phyloP scores from a whole-genome alignment of 768 basidiomycete genomes.

The Agaricus blazei region DNA sequence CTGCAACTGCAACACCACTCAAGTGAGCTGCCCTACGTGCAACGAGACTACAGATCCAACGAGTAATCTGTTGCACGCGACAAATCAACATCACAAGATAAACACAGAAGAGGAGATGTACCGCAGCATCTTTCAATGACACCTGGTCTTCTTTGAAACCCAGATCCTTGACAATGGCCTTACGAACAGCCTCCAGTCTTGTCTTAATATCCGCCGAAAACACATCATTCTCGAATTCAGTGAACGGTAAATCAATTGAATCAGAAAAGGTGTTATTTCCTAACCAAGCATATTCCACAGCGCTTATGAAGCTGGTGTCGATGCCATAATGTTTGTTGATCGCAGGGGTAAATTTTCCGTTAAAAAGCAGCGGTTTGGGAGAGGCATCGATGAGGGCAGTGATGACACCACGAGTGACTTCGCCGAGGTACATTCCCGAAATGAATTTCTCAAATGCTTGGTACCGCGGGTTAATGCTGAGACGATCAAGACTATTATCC shows the following conservation, averaged over 20 bases:
- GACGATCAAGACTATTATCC: conserved; percentile 89
- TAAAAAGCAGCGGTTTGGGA: conserved; percentile 71
- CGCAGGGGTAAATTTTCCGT: conserved; percentile 62
- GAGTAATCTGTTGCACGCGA: conserved; percentile 55
- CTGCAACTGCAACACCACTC: conserved; percentile 84
- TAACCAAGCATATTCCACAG: conserved; percentile 74
- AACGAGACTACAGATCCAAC: conserved; percentile 75
- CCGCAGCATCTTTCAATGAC: conserved; percentile 53
- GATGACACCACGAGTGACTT: conserved; percentile 83
- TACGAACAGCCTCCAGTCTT: conserved; percentile 51
- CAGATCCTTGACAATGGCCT: conserved; percentile 58
- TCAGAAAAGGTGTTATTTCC: conserved; percentile 27
- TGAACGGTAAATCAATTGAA: conserved; percentile 30
- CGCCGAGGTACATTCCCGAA: conserved; percentile 98
- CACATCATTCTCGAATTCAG: conserved; percentile 26
- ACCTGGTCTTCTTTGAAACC: conserved; percentile 53
- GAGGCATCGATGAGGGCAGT: conserved; percentile 76
- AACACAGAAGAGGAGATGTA: conserved; percentile 18
- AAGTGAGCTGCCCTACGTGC: conserved; percentile 78
- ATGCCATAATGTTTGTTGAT: conserved; percentile 93
- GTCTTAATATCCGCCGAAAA: conserved; percentile 24
- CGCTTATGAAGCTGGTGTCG: conserved; percentile 90
- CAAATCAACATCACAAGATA: background rate
- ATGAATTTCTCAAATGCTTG: conserved; percentile 99
- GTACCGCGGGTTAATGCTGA: conserved; percentile 87